Evolutionary conservation across 805 yeast species (phyloP).

Genomic region (Starmerella kuoi): DNA sequence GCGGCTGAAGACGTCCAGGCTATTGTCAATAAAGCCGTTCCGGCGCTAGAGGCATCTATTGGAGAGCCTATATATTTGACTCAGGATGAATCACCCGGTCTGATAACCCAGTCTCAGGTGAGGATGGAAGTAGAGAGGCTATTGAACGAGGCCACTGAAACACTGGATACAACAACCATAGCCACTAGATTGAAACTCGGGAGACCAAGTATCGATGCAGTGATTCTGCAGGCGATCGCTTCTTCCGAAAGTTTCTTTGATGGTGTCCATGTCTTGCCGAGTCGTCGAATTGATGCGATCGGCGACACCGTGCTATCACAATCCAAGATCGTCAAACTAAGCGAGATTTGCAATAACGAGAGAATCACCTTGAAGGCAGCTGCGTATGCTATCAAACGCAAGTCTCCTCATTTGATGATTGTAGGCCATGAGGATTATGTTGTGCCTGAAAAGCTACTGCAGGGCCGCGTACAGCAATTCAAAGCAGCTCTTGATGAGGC

Average conservation of each 20-base stretch:
- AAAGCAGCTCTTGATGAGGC: slow-evolving; percentile 9
- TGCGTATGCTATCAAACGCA: slow-evolving; percentile 7
- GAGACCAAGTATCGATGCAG: slow-evolving; percentile 23
- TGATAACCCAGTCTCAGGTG: slow-evolving; percentile 8
- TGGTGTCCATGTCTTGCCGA: slow-evolving; percentile 7
- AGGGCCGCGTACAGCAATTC: slow-evolving; percentile 1
- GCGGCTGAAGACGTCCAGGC: slow-evolving; percentile 7
- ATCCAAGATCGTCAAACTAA: not conserved
- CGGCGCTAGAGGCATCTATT: slow-evolving; percentile 2
- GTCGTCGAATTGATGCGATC: not conserved
- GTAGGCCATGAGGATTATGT: slow-evolving; percentile 10
- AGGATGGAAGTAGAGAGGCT: slow-evolving; percentile 1
- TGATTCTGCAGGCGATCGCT: slow-evolving; percentile 29
- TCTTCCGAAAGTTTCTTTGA: slow-evolving; percentile 26
- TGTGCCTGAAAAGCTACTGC: slow-evolving; percentile 10
- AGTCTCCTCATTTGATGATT: slow-evolving; percentile 4
- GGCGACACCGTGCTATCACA: not conserved
- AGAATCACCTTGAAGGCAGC: slow-evolving; percentile 14
- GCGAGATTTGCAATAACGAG: slow-evolving; percentile 7
- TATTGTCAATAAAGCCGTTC: slow-evolving; percentile 4
- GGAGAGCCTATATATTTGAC: slow-evolving; percentile 10
- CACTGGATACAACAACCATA: slow-evolving; percentile 4
- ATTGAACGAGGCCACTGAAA: slow-evolving; percentile 1
- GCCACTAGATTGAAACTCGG: slow-evolving; percentile 7
- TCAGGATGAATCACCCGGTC: not conserved